Percentiles rank a stretch among this genome's conserved stretches.
These are phyloP conservation scores for Exophiala sideris DNA, from an alignment of 2,329 filamentous ascomycete species.

Conservation along the genomic window DNA sequence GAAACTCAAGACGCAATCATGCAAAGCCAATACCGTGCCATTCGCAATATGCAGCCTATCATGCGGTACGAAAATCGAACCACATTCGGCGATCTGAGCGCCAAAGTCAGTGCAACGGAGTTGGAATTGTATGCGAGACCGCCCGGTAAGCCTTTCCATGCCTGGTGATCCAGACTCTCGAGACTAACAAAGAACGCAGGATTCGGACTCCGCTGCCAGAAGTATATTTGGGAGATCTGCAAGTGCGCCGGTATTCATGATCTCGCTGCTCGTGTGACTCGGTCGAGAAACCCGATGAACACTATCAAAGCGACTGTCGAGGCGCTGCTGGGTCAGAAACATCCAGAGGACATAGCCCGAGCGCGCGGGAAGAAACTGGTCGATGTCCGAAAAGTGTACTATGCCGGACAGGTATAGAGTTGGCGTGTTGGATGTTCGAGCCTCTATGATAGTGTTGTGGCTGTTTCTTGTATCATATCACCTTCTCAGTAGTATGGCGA, in stretches of 20 bases:
- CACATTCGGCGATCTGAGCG: constrained; percentile 78
- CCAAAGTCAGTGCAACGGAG: constrained; percentile 83
- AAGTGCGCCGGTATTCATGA: constrained; percentile 83
- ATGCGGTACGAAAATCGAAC: constrained; percentile 87
- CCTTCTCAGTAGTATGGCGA: too few species aligned
- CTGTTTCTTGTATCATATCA: too few species aligned
- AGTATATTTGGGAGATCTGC: constrained; percentile 92
- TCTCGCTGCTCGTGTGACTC: constrained; percentile 75
- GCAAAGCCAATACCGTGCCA: constrained; percentile 76
- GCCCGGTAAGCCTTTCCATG: constrained; percentile 61
- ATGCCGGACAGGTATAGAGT: constrained; percentile 67
- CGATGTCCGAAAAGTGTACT: constrained; percentile 95
- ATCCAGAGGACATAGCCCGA: constrained; percentile 85
- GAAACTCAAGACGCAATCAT: constrained; percentile 64
- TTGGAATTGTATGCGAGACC: constrained; percentile 78
- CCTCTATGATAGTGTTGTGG: not conserved
- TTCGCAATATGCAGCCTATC: constrained; percentile 91
- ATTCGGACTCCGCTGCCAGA: constrained; percentile 88
- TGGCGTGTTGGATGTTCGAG: constrained; percentile 1
- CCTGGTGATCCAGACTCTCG: not conserved
- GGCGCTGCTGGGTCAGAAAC: constrained; percentile 75
- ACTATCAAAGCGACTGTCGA: constrained; percentile 87
- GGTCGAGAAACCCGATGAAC: constrained; percentile 95
- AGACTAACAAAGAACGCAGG: constrained; percentile 52
- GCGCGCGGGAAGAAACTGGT: constrained; percentile 93